These are phyloP conservation scores for Hirsutella rhossiliensis DNA, from an alignment of 2,329 filamentous ascomycete genomes.

Conservation along the genomic window DNA sequence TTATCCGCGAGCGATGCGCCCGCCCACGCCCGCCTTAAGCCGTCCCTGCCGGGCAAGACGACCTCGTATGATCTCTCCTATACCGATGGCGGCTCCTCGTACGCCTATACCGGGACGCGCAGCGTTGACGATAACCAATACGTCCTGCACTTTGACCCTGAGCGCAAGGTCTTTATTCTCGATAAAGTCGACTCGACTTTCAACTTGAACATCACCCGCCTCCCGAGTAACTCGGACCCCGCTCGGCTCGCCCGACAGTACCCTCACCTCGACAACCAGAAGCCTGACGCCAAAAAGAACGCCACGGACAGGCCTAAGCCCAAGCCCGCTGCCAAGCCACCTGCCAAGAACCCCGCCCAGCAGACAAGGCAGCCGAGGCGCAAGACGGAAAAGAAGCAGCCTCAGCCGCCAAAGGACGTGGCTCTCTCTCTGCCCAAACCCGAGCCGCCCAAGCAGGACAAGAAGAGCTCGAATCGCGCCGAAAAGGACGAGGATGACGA, in stretches of 20 bases:
- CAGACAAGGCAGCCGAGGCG: slow-evolving; percentile 4
- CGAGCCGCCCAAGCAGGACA: slow-evolving; percentile 14
- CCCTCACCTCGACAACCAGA: slow-evolving; percentile 42
- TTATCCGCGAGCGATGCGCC: slow-evolving; percentile 36
- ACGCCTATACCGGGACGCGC: slow-evolving; percentile 48
- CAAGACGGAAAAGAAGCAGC: slow-evolving; percentile 21
- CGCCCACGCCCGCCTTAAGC: slow-evolving; percentile 38
- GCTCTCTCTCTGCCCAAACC: slow-evolving; percentile 20
- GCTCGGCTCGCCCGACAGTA: slow-evolving; percentile 54
- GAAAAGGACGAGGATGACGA: slow-evolving; percentile 36
- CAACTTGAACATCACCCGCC: slow-evolving; percentile 72
- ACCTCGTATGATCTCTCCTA: slow-evolving; percentile 44
- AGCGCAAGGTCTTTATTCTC: slow-evolving; percentile 64
- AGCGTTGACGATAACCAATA: slow-evolving; percentile 45
- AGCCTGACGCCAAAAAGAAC: slow-evolving; percentile 9
- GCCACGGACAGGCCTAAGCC: slow-evolving; percentile 8
- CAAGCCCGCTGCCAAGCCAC: slow-evolving; percentile 10
- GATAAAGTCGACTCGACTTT: slow-evolving; percentile 74
- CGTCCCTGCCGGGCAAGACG: slow-evolving; percentile 33
- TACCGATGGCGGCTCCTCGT: slow-evolving; percentile 41
- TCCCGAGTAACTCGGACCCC: slow-evolving; percentile 51
- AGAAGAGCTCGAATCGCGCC: slow-evolving; percentile 13
- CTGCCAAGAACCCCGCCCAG: slow-evolving; percentile 7
- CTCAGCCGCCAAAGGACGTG: slow-evolving; percentile 22
- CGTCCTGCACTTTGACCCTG: slow-evolving; percentile 64